Evolutionary conservation across 2,329 filamentous ascomycete genomes (phyloP), one percentile per base, ranked within the genome.

Genomic region (Xylaria sp.): DNA sequence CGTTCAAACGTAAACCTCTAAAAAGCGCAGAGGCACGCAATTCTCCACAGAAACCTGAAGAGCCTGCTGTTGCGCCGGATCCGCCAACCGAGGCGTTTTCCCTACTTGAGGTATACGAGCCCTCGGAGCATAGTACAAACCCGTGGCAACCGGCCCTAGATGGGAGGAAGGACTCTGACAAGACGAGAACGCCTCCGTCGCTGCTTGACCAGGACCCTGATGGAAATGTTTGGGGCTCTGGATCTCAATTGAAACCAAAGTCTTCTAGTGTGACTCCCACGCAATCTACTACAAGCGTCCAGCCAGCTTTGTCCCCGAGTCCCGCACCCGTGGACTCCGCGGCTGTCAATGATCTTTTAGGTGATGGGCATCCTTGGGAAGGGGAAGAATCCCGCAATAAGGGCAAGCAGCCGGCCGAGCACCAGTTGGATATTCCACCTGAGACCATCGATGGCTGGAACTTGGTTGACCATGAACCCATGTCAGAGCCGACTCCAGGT

Each of bases 361-460:
- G 81, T 4, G 83, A 85, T 45, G 79, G 80, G 2, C 78, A 86
- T 67, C 83, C 82, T 0, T 88, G 86, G 86, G 84, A 86, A 61
- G 85, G 86, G 45, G 61, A 84, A 12, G 79, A 79, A 5, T 73
- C 75, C 0, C 61, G 75, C 4, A 78, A 79, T 27, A 85, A 85
- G 67, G 83, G 79, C 1, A 86, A 85, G 64, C 78, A 74, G 27
- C 78, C 78, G 1, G 70, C 75, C 3, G 69, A 72, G 5, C 39
- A 71, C n/a, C 66, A 73, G 17, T 61, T 74, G 6, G 71, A 74
- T 24, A 59, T 71, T 6, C 69, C 71, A 62, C 68, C 69, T 14
- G 68, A 70, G 65, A 71, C 73, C 4, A 70, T 71, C 7, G 82
- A 86, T 5, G 85, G 84, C 47, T 88, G 85, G 85, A 86, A 84